These are phyloP conservation scores for Hypoxylon sp. DNA, from an alignment of 2,329 filamentous ascomycete species.

Conservation along the genomic window DNA sequence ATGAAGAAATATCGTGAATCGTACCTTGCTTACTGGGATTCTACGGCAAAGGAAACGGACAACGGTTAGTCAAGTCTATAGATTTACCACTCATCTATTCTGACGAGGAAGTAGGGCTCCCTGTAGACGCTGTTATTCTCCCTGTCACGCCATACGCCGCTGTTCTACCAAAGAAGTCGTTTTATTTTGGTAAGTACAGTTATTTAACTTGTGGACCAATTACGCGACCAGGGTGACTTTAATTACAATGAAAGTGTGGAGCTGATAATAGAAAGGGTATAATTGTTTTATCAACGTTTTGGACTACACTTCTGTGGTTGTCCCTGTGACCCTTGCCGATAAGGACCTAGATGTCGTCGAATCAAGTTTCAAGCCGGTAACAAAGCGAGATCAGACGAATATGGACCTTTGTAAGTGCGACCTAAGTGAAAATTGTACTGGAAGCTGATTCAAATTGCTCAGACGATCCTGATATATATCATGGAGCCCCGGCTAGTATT, in stretches of 20 bases:
- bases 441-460: not conserved
- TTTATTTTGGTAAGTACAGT: not conserved
- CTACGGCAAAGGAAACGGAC: constrained; percentile 1
- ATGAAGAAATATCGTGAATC: constrained; percentile 12
- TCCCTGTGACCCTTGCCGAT: constrained; percentile 19
- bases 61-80: not conserved
- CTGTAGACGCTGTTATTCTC: constrained; percentile 7
- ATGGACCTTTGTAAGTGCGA: constrained; percentile 14
- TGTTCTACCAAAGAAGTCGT: not conserved
- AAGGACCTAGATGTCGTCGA: constrained; percentile 12
- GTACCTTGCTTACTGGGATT: constrained; percentile 2
- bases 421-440: not conserved
- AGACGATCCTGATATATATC: constrained; percentile 10
- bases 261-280: constrained; percentile 6
- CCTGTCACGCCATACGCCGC: constrained; percentile 8
- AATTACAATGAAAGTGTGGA: not conserved
- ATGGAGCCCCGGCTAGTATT: constrained; percentile 10
- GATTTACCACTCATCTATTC: not conserved
- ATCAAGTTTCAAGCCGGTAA: constrained; percentile 5
- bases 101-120: not conserved
- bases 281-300: constrained; percentile 11
- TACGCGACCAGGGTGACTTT: not conserved
- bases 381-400: not conserved
- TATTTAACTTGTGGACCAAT: too few relatives aligned
- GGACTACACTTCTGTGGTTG: constrained; percentile 10